These are phyloP conservation scores for Phlebiopsis gigantea DNA, from an alignment of 768 basidiomycete genomes.

Conservation along the genomic window DNA sequence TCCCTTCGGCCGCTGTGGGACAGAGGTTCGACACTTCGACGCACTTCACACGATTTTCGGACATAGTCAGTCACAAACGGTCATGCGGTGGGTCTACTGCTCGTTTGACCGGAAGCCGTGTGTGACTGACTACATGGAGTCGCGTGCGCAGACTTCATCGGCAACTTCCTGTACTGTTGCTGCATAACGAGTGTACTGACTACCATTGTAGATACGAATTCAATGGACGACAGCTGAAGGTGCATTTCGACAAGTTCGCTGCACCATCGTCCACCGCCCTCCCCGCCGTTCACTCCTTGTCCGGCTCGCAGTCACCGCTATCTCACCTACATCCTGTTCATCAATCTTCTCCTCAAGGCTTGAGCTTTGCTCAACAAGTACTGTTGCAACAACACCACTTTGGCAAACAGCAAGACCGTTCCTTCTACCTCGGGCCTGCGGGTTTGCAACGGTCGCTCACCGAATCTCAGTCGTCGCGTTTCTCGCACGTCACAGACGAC, in stretches of 20 bases:
- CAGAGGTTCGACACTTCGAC: not conserved
- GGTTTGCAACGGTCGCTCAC: slow-evolving; percentile 1
- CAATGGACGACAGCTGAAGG: slow-evolving; percentile 82
- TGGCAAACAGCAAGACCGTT: not conserved
- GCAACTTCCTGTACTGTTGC: not conserved
- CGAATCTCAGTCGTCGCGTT: slow-evolving; percentile 6
- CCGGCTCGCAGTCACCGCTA: slow-evolving; percentile 19
- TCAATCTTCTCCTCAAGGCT: not conserved
- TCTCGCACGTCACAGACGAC: not conserved
- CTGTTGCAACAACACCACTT: slow-evolving; percentile 9
- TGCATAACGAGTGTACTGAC: not conserved
- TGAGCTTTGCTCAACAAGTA: slow-evolving; percentile 13
- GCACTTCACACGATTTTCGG: not conserved
- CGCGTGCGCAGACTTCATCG: not conserved
- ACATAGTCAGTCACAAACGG: not conserved
- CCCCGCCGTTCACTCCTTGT: slow-evolving; percentile 19
- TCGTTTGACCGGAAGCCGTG: not conserved
- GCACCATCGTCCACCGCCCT: slow-evolving; percentile 23
- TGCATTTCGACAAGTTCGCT: slow-evolving; percentile 85
- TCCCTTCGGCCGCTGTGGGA: not conserved
- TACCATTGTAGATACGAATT: slow-evolving; percentile 64
- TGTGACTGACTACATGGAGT: not conserved
- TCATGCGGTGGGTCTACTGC: not conserved
- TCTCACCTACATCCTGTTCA: not conserved
- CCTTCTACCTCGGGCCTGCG: not conserved